Evolutionary conservation across 805 yeast genomes (phyloP).

Genomic region (Myxozyma neglecta): DNA sequence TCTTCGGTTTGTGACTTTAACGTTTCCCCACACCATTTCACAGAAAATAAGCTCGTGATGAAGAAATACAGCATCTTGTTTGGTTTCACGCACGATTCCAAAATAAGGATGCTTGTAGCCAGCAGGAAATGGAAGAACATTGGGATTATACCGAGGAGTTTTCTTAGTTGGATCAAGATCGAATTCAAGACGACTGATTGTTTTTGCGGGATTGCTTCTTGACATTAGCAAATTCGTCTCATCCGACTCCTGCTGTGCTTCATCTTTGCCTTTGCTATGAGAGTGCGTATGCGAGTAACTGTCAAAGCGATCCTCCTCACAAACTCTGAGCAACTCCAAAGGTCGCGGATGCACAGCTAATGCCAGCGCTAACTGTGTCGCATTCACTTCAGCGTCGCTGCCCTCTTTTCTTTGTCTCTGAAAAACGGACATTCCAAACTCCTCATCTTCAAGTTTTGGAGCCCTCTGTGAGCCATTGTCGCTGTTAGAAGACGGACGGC

Average conservation of each 20-base stretch:
- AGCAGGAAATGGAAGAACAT: conserved; percentile 16
- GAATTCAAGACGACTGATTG: conserved; percentile 9
- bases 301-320: not conserved
- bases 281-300: no score
- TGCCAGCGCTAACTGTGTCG: not conserved
- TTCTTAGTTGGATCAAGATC: not conserved
- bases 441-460: no score
- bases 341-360: conserved; percentile 13
- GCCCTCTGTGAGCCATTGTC: no score
- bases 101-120: conserved; percentile 19
- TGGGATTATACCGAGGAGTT: conserved; percentile 9
- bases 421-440: no score
- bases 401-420: not conserved
- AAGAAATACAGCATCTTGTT: not conserved
- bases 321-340: conserved; percentile 11
- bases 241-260: no score
- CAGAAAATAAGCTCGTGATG: conserved; percentile 26
- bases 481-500: no score
- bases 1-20: conserved; percentile 7
- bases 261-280: no score
- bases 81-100: conserved; percentile 8
- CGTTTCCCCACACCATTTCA: conserved; percentile 22
- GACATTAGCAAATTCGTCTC: not conserved
- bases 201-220: conserved; percentile 3
- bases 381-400: not conserved